These are phyloP conservation scores for Starmerella geochares DNA, from an alignment of 805 yeast genomes.

Conservation along the genomic window DNA sequence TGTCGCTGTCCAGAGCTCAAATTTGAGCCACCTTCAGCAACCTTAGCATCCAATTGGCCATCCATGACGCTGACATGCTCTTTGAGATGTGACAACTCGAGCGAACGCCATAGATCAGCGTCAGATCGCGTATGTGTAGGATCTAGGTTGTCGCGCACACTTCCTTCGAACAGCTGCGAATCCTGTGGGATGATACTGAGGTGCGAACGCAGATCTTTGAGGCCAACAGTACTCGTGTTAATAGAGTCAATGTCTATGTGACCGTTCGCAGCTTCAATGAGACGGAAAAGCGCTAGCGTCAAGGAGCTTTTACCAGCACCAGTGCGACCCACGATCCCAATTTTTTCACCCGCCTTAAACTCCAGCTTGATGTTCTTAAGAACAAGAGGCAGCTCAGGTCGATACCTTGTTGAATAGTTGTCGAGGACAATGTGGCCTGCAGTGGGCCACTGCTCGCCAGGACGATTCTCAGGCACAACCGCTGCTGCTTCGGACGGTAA, in stretches of 20 bases:
- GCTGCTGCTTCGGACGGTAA: conserved; percentile 78
- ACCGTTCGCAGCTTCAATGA: conserved; percentile 70
- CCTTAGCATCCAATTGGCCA: conserved; percentile 45
- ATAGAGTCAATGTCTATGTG: conserved; percentile 60
- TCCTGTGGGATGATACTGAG: conserved; percentile 88
- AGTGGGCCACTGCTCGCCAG: conserved; percentile 63
- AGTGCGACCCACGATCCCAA: conserved; percentile 94
- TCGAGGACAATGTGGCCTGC: conserved; percentile 57
- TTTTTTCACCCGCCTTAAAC: conserved; percentile 66
- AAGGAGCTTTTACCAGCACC: conserved; percentile 93
- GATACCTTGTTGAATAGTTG: conserved; percentile 72
- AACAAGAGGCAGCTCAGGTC: conserved; percentile 71
- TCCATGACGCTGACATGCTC: conserved; percentile 49
- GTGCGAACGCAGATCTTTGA: conserved; percentile 64
- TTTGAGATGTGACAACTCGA: conserved; percentile 69
- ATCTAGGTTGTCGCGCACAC: conserved; percentile 75
- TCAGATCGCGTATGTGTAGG: conserved; percentile 62
- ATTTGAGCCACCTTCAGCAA: conserved; percentile 75
- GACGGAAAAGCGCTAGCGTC: conserved; percentile 72
- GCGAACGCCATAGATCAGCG: conserved; percentile 71
- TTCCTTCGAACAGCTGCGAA: conserved; percentile 83
- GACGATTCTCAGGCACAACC: conserved; percentile 52
- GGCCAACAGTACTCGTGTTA: conserved; percentile 57
- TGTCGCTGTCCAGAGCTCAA: conserved; percentile 84
- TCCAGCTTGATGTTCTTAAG: conserved; percentile 55